Evolutionary conservation across 306 rosid species (phyloP).

Genomic region (Sicyos edulis): DNA sequence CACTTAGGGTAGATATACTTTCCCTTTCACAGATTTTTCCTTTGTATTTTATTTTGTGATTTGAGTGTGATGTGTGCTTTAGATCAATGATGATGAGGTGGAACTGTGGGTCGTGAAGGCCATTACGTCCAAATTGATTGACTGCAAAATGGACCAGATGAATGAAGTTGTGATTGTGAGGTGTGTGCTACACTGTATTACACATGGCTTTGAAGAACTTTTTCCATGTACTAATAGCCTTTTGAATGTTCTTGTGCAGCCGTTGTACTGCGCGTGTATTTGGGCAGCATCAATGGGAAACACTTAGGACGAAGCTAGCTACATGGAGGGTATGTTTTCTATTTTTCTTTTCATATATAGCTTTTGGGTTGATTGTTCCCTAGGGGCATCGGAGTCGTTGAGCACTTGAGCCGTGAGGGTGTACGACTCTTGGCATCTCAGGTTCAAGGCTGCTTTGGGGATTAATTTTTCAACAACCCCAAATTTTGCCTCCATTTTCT

Average conservation of each 20-base stretch:
- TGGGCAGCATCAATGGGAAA: conserved; percentile 72
- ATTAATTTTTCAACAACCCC: no score
- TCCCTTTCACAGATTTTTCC: conserved; percentile 18
- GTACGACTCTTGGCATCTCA: no score
- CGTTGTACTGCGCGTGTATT: conserved; percentile 64
- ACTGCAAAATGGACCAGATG: conserved; percentile 97
- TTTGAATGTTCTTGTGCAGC: conserved; percentile 40
- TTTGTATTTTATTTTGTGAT: conserved; percentile 6
- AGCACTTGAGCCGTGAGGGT: no score
- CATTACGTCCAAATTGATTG: conserved; percentile 68
- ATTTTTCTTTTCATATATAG: no score
- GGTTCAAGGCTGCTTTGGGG: no score
- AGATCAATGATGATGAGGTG: conserved; percentile 78
- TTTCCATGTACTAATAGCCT: no score
- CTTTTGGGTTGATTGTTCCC: no score
- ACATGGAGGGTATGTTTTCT: conserved; percentile 73
- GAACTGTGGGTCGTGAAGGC: conserved; percentile 86
- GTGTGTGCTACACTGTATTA: conserved; percentile 30
- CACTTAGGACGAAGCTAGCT: conserved; percentile 61
- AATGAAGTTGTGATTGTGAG: conserved; percentile 75
- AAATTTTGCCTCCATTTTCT: no score
- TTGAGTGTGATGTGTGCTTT: conserved; percentile 22
- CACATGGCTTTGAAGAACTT: no score
- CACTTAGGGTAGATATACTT: conserved; percentile 50
- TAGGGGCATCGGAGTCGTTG: no score